Conservation (phyloP, 2,329 filamentous ascomycete genomes). For the Colletotrichum sp. region DNA sequence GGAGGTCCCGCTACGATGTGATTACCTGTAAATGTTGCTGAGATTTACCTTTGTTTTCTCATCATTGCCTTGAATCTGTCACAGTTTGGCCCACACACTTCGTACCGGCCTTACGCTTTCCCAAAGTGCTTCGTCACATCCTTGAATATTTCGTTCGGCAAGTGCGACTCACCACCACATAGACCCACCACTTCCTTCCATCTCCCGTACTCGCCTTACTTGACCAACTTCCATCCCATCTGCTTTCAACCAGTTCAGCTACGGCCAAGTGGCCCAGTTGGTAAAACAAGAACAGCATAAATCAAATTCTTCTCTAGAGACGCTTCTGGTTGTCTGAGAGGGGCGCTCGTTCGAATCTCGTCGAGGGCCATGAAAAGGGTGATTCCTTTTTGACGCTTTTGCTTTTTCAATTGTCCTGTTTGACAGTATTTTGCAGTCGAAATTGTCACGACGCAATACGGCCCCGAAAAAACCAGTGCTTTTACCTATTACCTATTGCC, state of each 20-base stretch:
- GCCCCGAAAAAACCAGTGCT: neutral
- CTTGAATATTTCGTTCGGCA: neutral
- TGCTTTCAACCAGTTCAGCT: neutral
- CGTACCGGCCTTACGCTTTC: neutral
- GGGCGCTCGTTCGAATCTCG: neutral
- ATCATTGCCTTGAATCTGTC: neutral
- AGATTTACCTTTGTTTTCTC: neutral
- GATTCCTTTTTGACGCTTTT: neutral
- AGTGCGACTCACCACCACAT: neutral
- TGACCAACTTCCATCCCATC: neutral
- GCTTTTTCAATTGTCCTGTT: neutral
- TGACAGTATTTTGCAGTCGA: neutral
- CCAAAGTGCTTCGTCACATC: neutral
- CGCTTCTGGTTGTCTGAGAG: neutral
- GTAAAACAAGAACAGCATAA: neutral
- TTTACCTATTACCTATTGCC: neutral
- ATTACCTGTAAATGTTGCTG: neutral
- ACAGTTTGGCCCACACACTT: neutral
- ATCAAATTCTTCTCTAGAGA: neutral
- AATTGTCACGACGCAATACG: fast-evolving
- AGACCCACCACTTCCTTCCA: neutral
- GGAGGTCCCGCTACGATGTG: neutral
- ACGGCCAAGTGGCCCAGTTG: neutral
- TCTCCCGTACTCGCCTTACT: neutral
- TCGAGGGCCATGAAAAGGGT: neutral